Evolutionary conservation across 208 protist genomes (phyloP), one percentile per base, ranked within the genome.

Genomic region (Wallacemonas collosoma): DNA sequence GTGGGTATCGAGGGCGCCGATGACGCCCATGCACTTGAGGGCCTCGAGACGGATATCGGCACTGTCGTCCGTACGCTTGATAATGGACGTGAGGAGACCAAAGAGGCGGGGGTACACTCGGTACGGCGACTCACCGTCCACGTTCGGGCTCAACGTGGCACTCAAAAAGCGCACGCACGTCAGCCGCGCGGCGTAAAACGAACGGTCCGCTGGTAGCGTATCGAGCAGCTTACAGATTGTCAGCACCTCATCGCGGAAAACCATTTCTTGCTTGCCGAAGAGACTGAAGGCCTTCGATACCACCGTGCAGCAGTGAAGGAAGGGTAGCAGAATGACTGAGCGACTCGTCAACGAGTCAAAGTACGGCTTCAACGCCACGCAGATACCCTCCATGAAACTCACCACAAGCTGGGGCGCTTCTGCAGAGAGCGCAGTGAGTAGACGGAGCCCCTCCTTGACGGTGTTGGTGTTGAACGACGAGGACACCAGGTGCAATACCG

Each of bases 341-440:
- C 76, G 66, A 9, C 72, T 14, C 14, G 65, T 87, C 1, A 91
- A 41, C 0, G 72, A 79, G 35, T 71, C 75, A 68, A 94, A 93
- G 67, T 87, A 81, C 17, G 71, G 83, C 48, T 73, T 38, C 44
- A 96, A 75, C 5, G 77, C 80, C 47, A 93, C 81, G 44, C 80
- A 66, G 64, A 96, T 92, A 53, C 84, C 81, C 15, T 90, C 83
- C 6, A 80, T 71, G 64, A 93, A 96, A 54, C 87, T 89, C 51
- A 91, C 86, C 1, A 94, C 87, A 45, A 94, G 89, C 67, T 90
- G 84, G n/a, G 91, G 91, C 1, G 91, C 91, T 36, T 84, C 79
- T 53, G 77, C 79, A 8, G 91, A 65, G 11, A 94, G 71, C 7
- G 86, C 86, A 39, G 88, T 85, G 56, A 96, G 82, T 38, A 92